These are phyloP conservation scores for Ailanthus altissimus DNA, from an alignment of 345 rosid genomes.

Conservation along the genomic window DNA sequence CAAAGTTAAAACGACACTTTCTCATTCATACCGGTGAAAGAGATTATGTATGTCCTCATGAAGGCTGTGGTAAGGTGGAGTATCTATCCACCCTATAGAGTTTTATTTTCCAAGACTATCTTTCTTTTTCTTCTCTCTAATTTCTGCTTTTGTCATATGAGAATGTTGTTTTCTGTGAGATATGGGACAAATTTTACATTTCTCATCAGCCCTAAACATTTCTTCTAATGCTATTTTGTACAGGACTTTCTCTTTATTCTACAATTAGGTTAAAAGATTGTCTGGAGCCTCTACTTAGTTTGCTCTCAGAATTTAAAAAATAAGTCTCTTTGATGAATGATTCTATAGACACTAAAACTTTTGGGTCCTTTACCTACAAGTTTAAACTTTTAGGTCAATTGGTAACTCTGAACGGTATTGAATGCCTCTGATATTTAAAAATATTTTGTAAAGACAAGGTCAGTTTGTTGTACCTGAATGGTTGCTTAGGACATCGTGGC, in stretches of 20 bases:
- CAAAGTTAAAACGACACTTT: conserved; percentile 91
- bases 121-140: not conserved
- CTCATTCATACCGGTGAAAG: conserved; percentile 96
- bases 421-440: not conserved
- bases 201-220: not conserved
- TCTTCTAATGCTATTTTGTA: not conserved
- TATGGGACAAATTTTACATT: not conserved
- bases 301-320: too few relatives aligned
- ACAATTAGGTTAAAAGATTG: too few relatives aligned
- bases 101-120: not conserved
- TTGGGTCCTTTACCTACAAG: not conserved
- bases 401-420: not conserved
- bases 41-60: conserved; percentile 81
- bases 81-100: conserved; percentile 28
- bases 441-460: not conserved
- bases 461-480: conserved; percentile 12
- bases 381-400: not conserved
- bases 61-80: conserved; percentile 98
- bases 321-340: too few relatives aligned
- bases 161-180: not conserved
- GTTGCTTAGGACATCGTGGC: too few relatives aligned
- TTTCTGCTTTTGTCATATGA: not conserved
- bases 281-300: too few relatives aligned
- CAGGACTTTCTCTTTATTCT: too few relatives aligned
- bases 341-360: too few relatives aligned